Conservation (phyloP, 306 rosid genomes). For the Begonia loranthoides region DNA sequence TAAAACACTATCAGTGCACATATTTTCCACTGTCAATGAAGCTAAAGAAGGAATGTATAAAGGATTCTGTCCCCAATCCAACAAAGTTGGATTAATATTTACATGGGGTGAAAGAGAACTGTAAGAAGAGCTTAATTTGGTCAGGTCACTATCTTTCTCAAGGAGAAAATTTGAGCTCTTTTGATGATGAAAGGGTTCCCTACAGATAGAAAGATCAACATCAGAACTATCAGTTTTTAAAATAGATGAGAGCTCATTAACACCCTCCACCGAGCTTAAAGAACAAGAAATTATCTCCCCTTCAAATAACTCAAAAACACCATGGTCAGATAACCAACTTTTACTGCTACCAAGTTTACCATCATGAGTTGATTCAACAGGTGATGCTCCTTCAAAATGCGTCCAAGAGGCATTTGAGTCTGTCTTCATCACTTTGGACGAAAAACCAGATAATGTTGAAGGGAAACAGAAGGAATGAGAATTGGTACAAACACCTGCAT, state of each 20-base stretch:
- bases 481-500: conserved; percentile 36
- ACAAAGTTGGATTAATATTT: conserved; percentile 50
- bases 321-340: conserved; percentile 72
- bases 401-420: conserved; percentile 29
- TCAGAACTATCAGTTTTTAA: conserved; percentile 28
- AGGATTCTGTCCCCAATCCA: conserved; percentile 69
- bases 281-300: conserved; percentile 72
- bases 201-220: conserved; percentile 42
- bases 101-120: conserved; percentile 41
- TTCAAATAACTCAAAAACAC: conserved; percentile 56
- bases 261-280: conserved; percentile 44
- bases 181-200: conserved; percentile 31
- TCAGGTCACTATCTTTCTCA: conserved; percentile 26
- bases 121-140: conserved; percentile 29
- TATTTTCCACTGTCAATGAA: conserved; percentile 60
- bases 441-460: conserved; percentile 47
- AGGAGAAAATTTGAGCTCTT: conserved; percentile 28
- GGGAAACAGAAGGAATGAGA: conserved; percentile 69
- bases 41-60: conserved; percentile 61
- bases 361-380: conserved; percentile 33
- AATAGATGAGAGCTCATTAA: conserved; percentile 30
- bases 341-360: conserved; percentile 28
- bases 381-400: conserved; percentile 24
- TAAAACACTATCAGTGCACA: conserved; percentile 59
- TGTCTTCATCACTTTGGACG: conserved; percentile 20